These are phyloP conservation scores for Cryptococcus sp. DNA, from an alignment of 1,284 basidiomycete species.

Conservation along the genomic window DNA sequence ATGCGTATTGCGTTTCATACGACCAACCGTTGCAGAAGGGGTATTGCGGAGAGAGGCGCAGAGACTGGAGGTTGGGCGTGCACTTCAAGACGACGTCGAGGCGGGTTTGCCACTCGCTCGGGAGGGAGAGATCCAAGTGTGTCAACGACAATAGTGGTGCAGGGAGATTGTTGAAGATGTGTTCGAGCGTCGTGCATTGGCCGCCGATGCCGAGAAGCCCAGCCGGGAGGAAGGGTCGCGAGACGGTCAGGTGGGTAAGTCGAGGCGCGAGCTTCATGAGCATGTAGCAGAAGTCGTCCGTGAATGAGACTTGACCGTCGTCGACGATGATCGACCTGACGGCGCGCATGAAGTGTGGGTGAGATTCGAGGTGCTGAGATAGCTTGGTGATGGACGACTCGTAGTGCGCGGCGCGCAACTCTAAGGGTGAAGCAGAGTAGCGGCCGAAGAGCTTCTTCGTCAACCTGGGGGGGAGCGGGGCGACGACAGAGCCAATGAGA, in stretches of 20 bases:
- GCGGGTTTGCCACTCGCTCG: constrained; percentile 7
- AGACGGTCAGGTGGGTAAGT: constrained; percentile 9
- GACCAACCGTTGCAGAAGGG: constrained; percentile 5
- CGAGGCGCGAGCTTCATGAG: constrained; percentile 7
- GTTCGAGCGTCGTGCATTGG: background rate
- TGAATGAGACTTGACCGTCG: constrained; percentile 9
- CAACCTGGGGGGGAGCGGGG: no score
- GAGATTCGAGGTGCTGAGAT: background rate
- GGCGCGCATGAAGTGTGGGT: constrained; percentile 2
- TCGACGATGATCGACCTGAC: constrained; percentile 18
- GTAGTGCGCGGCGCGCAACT: no score
- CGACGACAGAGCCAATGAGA: no score
- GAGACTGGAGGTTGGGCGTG: constrained; percentile 4
- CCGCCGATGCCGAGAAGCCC: background rate
- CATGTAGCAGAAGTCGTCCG: constrained; percentile 5
- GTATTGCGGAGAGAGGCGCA: constrained; percentile 3
- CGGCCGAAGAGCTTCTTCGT: no score
- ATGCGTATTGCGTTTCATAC: background rate
- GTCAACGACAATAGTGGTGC: background rate
- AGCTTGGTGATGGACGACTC: no score
- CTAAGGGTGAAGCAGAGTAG: no score
- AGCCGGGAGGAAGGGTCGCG: constrained; percentile 1
- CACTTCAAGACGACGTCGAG: background rate
- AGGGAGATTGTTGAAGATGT: background rate
- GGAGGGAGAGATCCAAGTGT: constrained; percentile 7